phyloP scores from a whole-genome alignment of 768 basidiomycete genomes.

The Psilocybe cyanescens region DNA sequence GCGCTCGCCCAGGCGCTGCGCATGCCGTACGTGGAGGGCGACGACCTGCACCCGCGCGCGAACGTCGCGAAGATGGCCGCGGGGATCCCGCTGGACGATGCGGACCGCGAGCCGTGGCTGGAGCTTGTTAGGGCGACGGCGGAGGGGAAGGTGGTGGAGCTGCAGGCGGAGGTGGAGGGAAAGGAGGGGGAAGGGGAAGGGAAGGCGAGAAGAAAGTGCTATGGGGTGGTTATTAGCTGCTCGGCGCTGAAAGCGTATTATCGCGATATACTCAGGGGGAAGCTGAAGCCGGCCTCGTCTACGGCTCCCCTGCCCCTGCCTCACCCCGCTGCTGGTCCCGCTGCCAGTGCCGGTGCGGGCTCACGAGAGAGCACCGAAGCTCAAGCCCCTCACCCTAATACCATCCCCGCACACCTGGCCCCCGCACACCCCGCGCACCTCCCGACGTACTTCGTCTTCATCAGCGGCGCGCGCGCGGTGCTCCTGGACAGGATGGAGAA shows the following conservation, averaged over 20 bases:
- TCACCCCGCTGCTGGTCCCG: not conserved
- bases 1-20: conserved; percentile 62
- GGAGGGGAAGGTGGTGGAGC: conserved; percentile 41
- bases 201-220: conserved; percentile 4
- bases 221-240: conserved; percentile 83
- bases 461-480: conserved; percentile 60
- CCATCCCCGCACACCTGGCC: conserved; percentile 26
- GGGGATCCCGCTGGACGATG: conserved; percentile 78
- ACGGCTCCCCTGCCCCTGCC: not conserved
- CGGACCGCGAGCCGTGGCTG: conserved; percentile 88
- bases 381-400: no score
- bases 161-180: conserved; percentile 4
- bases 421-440: conserved; percentile 35
- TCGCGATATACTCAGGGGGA: conserved; percentile 80
- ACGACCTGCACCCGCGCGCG: conserved; percentile 78
- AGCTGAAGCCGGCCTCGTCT: conserved; percentile 6
- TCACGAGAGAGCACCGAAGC: no score
- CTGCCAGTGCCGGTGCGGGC: no score
- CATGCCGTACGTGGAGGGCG: conserved; percentile 88
- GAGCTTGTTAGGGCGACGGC: conserved; percentile 69
- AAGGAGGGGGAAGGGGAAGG: not conserved
- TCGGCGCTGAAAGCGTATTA: conserved; percentile 84
- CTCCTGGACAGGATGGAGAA: conserved; percentile 66
- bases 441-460: conserved; percentile 81
- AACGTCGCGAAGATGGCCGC: conserved; percentile 90